Evolutionary conservation across 1,139 yeast species (phyloP).

Genomic region (Sugiyamaella novakii): DNA sequence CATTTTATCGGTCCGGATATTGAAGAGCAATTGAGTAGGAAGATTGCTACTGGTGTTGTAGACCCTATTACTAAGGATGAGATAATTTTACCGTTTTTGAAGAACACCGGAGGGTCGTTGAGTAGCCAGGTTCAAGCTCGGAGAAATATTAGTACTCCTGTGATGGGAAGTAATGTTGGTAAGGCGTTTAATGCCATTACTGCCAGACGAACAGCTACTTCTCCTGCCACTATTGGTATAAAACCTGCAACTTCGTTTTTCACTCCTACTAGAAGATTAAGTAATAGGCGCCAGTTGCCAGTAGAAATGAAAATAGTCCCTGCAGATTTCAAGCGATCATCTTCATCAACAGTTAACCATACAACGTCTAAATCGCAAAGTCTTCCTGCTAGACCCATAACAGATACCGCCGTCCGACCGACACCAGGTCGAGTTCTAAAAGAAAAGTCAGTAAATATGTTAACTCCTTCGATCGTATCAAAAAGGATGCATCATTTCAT

Average conservation of each 20-base stretch:
- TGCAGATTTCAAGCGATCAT: no score
- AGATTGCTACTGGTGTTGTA: constrained; percentile 64
- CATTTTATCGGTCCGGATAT: constrained; percentile 63
- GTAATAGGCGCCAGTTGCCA: background rate
- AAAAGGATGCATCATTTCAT: constrained; percentile 18
- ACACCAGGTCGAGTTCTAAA: constrained; percentile 1
- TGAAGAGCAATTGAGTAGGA: constrained; percentile 51
- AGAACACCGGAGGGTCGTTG: constrained; percentile 3
- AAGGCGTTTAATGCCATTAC: constrained; percentile 6
- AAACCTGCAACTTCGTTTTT: constrained; percentile 18
- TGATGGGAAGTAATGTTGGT: background rate
- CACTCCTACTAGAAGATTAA: constrained; percentile 10
- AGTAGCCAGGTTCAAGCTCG: background rate
- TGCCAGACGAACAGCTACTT: constrained; percentile 7
- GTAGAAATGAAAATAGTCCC: no score
- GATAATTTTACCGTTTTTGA: constrained; percentile 17
- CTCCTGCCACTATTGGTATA: background rate
- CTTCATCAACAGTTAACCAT: no score
- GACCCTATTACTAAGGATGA: constrained; percentile 62
- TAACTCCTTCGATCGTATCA: constrained; percentile 7
- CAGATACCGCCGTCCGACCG: background rate
- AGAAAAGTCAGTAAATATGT: constrained; percentile 8
- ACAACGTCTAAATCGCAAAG: no score
- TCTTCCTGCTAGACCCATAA: no score
- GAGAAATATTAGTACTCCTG: constrained; percentile 4